Base-by-base conservation (phyloP, 2,329 filamentous ascomycete genomes). In the Alternaria sp. region DNA sequence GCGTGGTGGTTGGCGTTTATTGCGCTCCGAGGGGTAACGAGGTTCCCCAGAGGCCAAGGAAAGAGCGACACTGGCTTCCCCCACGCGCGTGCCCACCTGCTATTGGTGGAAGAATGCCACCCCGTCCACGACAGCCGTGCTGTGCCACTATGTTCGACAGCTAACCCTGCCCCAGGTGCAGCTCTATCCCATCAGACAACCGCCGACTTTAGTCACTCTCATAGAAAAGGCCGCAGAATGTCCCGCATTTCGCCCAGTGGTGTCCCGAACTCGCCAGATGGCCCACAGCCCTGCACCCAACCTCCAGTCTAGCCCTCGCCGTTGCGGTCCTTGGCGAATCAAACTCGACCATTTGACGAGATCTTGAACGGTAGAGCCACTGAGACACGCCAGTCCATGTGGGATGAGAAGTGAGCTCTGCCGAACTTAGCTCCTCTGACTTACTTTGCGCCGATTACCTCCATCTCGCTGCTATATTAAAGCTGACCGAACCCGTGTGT, bases 401-500 rank as follows among this genome's bases (percentile, higher is more conserved):
- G 77, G 75, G 73, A 78, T 76, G 70, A 21, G 46, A 23, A 63
- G 69, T 75, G 70, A 69, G 70, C 74, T 71, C 64, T 68, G 65
- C 64, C 73, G 72, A 67, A 67, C 71, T 26, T 75, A 75, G 71
- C 63, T 71, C 69, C 64, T 69, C 58, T 69, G 67, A 66, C 65
- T 21, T 74, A 71, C 71, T 74, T 73, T 78, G 71, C 69, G 64
- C 72, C 76, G 69, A 73, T 69, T 71, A 66, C 71, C 64, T 75
- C 75, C 72, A 72, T 74, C 65, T 73, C 70, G 72, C 70, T 70
- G 62, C 57, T 78, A 78, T 79, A 79, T 79, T 79, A 80, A 78
- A 71, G 73, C 76, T 78, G 75, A 72, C 75, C 74, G 68, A 71
- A 63, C 66, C 74, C 71, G 63, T 67, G 61, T 61, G 53, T 63